Evolutionary conservation across 202 grass and related monocot species (phyloP), one percentile per base, ranked within the genome.

Genomic region (Miscanthus sacchariflorus): DNA sequence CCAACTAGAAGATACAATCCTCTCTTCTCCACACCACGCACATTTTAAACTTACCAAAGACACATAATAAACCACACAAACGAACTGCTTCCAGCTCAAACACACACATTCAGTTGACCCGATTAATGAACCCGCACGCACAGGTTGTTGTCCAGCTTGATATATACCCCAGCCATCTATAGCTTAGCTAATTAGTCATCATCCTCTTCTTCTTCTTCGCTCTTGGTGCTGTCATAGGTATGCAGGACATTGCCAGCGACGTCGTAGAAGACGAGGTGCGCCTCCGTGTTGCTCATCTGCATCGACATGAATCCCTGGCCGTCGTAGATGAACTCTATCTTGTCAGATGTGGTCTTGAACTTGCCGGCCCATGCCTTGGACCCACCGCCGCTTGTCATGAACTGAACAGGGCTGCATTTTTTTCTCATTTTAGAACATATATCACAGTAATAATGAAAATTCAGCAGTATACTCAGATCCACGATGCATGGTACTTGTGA

Each of bases 281-380:
- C 95, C 58, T 93, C 69, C 1, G 81, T 72, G 74, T 68, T 40
- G 48, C 87, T 95, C 35, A 98, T 70, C 33, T 83, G 63, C 52
- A 98, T 89, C 2, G 93, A 98, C 76, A 95, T 70, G 82, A 98
- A 98, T 15, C 95, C 93, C 59, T 98, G 93, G 5, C 95, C 95
- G 36, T 98, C 95, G 71, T 98, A 90, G 68, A 98, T 84, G 91
- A 98, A 98, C 69, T 82, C 85, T 18, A 90, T 42, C 81, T 91
- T 95, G 49, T 98, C 93, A 0, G 90, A 19, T 35, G 88, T 98
- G 0, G 48, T 6, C 64, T 77, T 95, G 72, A 91, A 93, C 56
- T 89, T 83, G 28, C 91, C 93, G 0, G 91, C 88, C 95, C 95
- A 98, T 5, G 95, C 95, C 88, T 84, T 97, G 0, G 95, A 97